These are phyloP conservation scores for Vitis hybrid DNA, from an alignment of 177 flowering plant species.

Conservation along the genomic window DNA sequence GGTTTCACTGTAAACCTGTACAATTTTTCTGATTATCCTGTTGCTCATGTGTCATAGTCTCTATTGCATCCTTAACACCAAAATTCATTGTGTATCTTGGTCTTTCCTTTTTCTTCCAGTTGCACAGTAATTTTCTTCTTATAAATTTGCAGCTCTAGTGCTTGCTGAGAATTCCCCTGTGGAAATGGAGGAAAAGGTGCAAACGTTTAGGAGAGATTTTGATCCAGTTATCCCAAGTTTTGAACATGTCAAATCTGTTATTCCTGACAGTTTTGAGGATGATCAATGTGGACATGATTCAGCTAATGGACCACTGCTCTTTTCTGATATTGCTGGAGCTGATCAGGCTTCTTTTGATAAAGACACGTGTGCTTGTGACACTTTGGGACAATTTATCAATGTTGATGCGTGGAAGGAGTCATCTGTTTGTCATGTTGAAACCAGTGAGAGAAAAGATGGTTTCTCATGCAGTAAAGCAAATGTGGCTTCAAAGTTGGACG, in stretches of 20 bases:
- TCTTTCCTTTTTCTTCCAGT: background rate
- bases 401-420: slow-evolving; percentile 13
- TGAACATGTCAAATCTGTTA: slow-evolving; percentile 26
- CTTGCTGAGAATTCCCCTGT: slow-evolving; percentile 15
- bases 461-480: slow-evolving; percentile 11
- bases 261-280: slow-evolving; percentile 52
- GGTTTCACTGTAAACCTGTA: background rate
- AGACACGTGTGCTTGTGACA: slow-evolving; percentile 6
- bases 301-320: slow-evolving; percentile 2
- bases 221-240: slow-evolving; percentile 20
- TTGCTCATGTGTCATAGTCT: background rate
- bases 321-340: slow-evolving; percentile 24
- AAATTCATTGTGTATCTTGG: background rate
- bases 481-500: slow-evolving; percentile 1
- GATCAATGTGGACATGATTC: slow-evolving; percentile 16
- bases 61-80: slow-evolving; percentile 1
- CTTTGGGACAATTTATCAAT: slow-evolving; percentile 13
- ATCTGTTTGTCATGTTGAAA: slow-evolving; percentile 17
- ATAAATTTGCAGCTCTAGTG: slow-evolving; percentile 27
- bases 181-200: slow-evolving; percentile 18
- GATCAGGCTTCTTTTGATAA: slow-evolving; percentile 15
- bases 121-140: slow-evolving; percentile 13
- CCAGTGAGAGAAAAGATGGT: slow-evolving; percentile 13
- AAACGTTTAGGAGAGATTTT: slow-evolving; percentile 4
- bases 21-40: background rate